A percentile compares a stretch with the other conserved stretches of the same genome.
phyloP scores from a whole-genome alignment of 2,329 filamentous ascomycete genomes.

The Nemania bipapillata region DNA sequence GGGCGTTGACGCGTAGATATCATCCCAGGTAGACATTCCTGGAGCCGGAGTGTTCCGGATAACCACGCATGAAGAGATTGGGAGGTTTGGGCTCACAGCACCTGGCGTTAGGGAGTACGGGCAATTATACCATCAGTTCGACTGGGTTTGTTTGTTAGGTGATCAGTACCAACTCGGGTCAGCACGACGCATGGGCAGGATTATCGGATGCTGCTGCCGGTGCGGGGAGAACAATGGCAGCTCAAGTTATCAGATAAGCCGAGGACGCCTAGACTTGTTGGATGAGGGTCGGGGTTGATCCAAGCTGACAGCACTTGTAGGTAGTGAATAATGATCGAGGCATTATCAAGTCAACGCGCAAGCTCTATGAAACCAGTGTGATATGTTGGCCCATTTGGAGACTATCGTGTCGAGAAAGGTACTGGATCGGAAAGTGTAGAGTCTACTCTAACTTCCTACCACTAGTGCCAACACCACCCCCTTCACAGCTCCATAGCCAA shows the following conservation, averaged over 20 bases:
- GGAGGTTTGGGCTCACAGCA: constrained; percentile 49
- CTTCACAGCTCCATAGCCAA: background rate
- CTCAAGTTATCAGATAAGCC: constrained; percentile 28
- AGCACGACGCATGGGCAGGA: constrained; percentile 13
- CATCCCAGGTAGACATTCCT: constrained; percentile 18
- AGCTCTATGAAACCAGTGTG: background rate
- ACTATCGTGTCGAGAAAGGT: background rate
- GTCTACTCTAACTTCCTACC: background rate
- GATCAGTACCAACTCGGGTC: constrained; percentile 27
- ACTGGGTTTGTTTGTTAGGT: constrained; percentile 47
- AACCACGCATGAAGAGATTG: constrained; percentile 41
- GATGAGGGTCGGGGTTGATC: constrained; percentile 23
- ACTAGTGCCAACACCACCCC: background rate
- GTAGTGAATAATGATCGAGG: constrained; percentile 30
- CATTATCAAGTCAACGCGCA: constrained; percentile 12
- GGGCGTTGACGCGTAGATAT: constrained; percentile 6
- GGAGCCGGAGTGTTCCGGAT: constrained; percentile 32
- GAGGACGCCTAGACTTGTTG: constrained; percentile 24
- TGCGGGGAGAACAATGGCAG: constrained; percentile 3
- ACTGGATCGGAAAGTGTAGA: background rate
- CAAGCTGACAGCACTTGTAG: constrained; percentile 26
- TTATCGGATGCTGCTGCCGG: background rate
- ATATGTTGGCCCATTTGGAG: background rate
- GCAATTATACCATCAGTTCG: constrained; percentile 51
- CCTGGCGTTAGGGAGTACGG: constrained; percentile 50